Percentiles rank a stretch among this genome's conserved stretches.
phyloP scores from a whole-genome alignment of 2,329 filamentous ascomycete genomes.

The Penicillium olsonii region DNA sequence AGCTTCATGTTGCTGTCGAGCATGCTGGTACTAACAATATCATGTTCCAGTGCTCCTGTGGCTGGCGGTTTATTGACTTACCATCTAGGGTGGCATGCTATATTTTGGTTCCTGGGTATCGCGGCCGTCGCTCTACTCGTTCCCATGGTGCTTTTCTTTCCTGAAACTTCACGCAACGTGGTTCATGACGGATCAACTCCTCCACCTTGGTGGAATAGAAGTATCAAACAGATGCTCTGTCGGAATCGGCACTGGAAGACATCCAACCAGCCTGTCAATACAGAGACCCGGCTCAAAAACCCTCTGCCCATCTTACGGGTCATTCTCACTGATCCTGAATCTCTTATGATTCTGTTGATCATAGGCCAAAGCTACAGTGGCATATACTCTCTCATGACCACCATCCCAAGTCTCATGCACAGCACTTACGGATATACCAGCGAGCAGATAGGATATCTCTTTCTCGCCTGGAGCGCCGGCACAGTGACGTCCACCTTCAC shows the following conservation, averaged over 20 bases:
- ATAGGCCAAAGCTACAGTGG: background rate
- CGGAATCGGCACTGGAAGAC: background rate
- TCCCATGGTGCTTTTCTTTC: slow-evolving; percentile 31
- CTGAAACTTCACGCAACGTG: slow-evolving; percentile 37
- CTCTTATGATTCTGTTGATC: background rate
- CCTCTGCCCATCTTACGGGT: background rate
- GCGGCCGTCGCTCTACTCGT: slow-evolving; percentile 33
- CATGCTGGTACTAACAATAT: background rate
- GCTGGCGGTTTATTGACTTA: slow-evolving; percentile 53
- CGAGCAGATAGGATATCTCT: background rate
- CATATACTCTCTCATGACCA: background rate
- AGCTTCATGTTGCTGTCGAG: background rate
- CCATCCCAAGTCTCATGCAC: background rate
- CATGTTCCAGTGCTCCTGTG: slow-evolving; percentile 43
- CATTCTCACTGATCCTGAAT: background rate
- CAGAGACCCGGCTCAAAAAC: background rate
- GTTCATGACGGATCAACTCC: slow-evolving; percentile 36
- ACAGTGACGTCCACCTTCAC: background rate
- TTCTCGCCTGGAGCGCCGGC: background rate
- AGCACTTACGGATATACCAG: background rate
- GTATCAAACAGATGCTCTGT: background rate
- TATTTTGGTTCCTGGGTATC: slow-evolving; percentile 58
- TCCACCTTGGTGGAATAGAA: slow-evolving; percentile 9
- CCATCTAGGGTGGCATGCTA: slow-evolving; percentile 52
- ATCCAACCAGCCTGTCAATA: background rate